Evolutionary conservation across 306 rosid genomes (phyloP).

Genomic region (Castanea mollissima): DNA sequence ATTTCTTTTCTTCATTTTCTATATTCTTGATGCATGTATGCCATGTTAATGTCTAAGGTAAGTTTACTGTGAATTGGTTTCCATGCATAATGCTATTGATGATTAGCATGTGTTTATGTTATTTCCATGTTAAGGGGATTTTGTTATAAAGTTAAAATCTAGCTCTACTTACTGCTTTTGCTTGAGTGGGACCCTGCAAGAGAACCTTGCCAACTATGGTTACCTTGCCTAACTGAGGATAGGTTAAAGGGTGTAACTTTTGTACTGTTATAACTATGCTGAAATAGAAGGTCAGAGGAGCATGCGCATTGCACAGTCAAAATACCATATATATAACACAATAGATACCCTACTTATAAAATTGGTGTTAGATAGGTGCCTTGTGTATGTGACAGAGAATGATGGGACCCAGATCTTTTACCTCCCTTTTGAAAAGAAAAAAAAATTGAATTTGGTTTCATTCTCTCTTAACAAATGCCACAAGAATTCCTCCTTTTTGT

Average conservation of each 20-base stretch:
- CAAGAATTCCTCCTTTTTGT: background rate
- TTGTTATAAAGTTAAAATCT: background rate
- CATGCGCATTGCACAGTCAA: background rate
- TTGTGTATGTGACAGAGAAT: background rate
- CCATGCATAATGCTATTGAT: background rate
- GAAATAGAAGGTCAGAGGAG: background rate
- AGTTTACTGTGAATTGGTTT: background rate
- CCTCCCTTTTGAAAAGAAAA: background rate
- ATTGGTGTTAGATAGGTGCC: background rate
- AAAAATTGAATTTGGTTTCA: background rate
- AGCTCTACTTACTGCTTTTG: background rate
- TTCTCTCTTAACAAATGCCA: background rate
- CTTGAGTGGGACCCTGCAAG: background rate
- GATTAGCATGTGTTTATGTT: background rate
- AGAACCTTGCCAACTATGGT: background rate
- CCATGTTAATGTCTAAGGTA: background rate
- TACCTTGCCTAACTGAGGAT: background rate
- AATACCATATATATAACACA: background rate
- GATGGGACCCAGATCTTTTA: background rate
- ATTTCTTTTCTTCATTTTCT: background rate
- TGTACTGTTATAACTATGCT: background rate
- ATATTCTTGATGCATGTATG: background rate
- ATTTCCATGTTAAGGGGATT: constrained; percentile 13
- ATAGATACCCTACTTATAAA: background rate
- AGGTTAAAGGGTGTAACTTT: background rate